These are phyloP conservation scores for Rhodamnia argentea DNA, from an alignment of 345 rosid genomes.

Conservation along the genomic window DNA sequence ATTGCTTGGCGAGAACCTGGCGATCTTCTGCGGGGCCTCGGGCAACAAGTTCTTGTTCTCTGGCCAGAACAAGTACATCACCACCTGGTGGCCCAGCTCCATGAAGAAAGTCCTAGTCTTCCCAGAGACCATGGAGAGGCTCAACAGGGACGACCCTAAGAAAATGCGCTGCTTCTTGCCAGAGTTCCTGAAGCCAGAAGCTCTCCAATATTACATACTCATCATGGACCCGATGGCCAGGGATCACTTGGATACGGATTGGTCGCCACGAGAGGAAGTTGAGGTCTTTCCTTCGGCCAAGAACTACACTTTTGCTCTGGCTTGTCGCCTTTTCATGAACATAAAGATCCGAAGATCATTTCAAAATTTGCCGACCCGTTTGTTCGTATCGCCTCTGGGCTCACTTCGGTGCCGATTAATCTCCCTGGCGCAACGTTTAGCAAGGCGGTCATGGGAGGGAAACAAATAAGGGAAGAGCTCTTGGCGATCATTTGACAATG, in stretches of 20 bases:
- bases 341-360: background rate
- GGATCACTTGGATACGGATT: background rate
- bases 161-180: background rate
- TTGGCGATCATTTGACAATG: background rate
- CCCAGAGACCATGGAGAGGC: background rate
- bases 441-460: too few relatives aligned
- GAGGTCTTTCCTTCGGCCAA: background rate
- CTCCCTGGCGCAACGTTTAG: too few relatives aligned
- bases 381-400: too few relatives aligned
- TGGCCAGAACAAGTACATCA: background rate
- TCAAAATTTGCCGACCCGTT: background rate
- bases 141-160: background rate
- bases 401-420: too few relatives aligned
- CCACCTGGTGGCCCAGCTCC: background rate
- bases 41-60: too few relatives aligned
- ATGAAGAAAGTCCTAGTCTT: background rate
- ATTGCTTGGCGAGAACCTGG: background rate
- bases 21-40: too few relatives aligned
- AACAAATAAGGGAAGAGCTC: too few relatives aligned
- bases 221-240: background rate
- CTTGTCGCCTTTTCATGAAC: background rate
- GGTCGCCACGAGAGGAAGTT: background rate
- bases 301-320: background rate
- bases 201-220: background rate
- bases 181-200: background rate